Percentiles rank a stretch among this genome's conserved stretches.
Conservation (phyloP, 192 early-diverging fungal species). For the Podila verticillata region DNA sequence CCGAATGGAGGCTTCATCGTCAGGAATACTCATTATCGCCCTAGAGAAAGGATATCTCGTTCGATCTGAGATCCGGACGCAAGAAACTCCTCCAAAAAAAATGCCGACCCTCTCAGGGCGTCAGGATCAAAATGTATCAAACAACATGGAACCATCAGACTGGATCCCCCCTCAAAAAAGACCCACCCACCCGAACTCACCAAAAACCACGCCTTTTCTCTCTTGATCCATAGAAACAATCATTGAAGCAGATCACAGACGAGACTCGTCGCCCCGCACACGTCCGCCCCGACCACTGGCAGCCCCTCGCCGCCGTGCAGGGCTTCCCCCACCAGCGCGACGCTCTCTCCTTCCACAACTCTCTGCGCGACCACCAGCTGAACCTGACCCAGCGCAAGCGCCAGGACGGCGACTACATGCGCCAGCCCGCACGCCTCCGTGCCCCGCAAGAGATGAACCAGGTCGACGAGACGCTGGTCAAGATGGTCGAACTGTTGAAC, state of each 20-base stretch:
- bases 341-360: conserved; percentile 57
- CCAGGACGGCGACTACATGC: conserved; percentile 32
- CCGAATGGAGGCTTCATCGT: no score
- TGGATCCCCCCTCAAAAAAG: no score
- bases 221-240: conserved; percentile 43
- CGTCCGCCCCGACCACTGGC: conserved; percentile 62
- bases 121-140: no score
- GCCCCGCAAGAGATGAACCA: conserved; percentile 57
- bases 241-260: conserved; percentile 50
- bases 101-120: no score
- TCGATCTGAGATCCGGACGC: no score
- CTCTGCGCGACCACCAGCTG: conserved; percentile 58
- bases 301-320: conserved; percentile 58
- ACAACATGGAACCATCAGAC: no score
- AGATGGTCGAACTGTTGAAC: conserved; percentile 57
- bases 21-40: no score
- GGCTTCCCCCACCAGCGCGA: conserved; percentile 49
- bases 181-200: background rate
- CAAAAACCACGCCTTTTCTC: conserved; percentile 4
- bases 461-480: conserved; percentile 52
- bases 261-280: conserved; percentile 53
- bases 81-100: no score
- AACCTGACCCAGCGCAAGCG: conserved; percentile 33
- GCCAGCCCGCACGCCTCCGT: conserved; percentile 55
- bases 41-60: no score